These are phyloP conservation scores for Fonsecaea pedrosoi DNA, from an alignment of 2,329 filamentous ascomycete species.

Conservation along the genomic window DNA sequence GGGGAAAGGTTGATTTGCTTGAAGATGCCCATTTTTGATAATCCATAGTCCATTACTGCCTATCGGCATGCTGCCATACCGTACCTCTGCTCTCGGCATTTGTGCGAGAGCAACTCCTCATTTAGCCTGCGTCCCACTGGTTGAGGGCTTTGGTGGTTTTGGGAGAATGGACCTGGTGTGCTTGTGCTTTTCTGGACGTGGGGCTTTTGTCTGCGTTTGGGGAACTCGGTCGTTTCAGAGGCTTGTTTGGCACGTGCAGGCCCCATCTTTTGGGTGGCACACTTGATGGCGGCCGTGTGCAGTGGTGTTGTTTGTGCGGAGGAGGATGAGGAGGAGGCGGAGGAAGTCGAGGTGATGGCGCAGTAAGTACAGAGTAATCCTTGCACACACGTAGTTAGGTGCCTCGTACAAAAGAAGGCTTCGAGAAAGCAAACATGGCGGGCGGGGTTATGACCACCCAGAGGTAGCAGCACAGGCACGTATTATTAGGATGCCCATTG, in stretches of 20 bases:
- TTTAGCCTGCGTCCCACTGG: neutral
- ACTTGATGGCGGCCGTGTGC: neutral
- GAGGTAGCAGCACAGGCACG: neutral
- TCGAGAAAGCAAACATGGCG: too few relatives aligned
- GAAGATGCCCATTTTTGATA: neutral
- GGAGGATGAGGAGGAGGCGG: neutral
- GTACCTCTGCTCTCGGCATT: slow-evolving; percentile 11
- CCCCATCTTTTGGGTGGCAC: slow-evolving; percentile 17
- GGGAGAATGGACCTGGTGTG: slow-evolving; percentile 15
- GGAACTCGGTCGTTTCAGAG: neutral
- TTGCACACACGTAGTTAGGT: too few relatives aligned
- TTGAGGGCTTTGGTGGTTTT: slow-evolving; percentile 12
- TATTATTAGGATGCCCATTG: too few relatives aligned
- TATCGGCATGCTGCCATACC: neutral
- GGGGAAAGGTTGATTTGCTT: neutral
- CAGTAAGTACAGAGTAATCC: too few relatives aligned
- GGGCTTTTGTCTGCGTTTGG: slow-evolving; percentile 3
- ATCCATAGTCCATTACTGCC: neutral
- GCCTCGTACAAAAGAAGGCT: too few relatives aligned
- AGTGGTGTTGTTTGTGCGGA: neutral
- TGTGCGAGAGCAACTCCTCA: slow-evolving; percentile 14
- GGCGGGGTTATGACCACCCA: neutral
- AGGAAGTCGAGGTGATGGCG: neutral
- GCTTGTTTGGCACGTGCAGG: slow-evolving; percentile 3
- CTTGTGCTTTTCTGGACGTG: slow-evolving; percentile 11